Evolutionary conservation across 2,329 filamentous ascomycete species (phyloP), one percentile per base, ranked within the genome.

Genomic region (Trichoderma hamatum): DNA sequence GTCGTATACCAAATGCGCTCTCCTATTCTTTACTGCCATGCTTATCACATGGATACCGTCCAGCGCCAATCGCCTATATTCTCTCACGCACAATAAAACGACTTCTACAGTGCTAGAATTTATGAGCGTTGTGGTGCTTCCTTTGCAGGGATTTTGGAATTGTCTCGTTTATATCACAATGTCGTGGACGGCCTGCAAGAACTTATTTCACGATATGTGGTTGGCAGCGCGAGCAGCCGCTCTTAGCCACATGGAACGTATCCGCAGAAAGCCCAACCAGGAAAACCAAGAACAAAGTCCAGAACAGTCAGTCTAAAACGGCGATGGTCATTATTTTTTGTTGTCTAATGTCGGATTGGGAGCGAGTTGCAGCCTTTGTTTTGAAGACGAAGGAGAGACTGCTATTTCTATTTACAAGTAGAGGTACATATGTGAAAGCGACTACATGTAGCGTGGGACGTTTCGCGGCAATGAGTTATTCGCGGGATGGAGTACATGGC

Each of bases 131-230:
- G 82, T 91, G n/a, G 91, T 94, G 0, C 82, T 94, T 9, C 91
- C 92, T 0, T 81, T 92, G 1, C 92, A 94, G 75, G 92, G 92
- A 0, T 90, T 93, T 74, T 94, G 91, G 90, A 94, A 94, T 76
- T 86, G 88, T 24, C 75, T 90, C 63, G 91, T 94, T 70, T 94
- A 94, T 77, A 78, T 87, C 13, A 83, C 84, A 6, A 91, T 89
- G 1, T 91, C 89, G 5, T 85, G 86, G 81, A 78, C 84, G 60
- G 87, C 87, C 0, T 87, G 86, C 73, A 83, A 82, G 72, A 70
- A 70, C 0, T 32, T 72, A 30, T 69, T 69, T 46, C 58, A 62
- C 49, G 66, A 73, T 19, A 54, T 72, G 55, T 68, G 55, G 66
- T n/a, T 68, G 5, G 64, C 64, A 4, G 43, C 2, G 21, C 28